Evolutionary conservation across 2,329 filamentous ascomycete species (phyloP).

Genomic region (Pyrenochaeta sp.): DNA sequence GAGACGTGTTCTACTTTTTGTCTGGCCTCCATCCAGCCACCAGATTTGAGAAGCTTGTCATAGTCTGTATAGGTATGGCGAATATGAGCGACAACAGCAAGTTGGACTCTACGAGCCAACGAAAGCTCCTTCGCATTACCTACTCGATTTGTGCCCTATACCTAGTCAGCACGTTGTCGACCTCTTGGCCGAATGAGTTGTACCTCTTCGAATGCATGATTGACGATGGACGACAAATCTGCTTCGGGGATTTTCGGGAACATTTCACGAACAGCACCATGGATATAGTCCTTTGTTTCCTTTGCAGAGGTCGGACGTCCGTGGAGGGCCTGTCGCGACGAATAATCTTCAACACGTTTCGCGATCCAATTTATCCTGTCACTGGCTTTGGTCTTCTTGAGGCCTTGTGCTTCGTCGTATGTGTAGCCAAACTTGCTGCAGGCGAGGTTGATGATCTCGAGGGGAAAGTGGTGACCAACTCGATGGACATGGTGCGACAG

Average conservation of each 20-base stretch:
- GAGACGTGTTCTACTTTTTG: slow-evolving; percentile 63
- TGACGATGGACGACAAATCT: slow-evolving; percentile 66
- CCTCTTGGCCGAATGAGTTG: background rate
- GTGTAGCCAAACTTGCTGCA: slow-evolving; percentile 59
- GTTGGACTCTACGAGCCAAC: slow-evolving; percentile 65
- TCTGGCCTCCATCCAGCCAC: slow-evolving; percentile 64
- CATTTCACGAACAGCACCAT: slow-evolving; percentile 67
- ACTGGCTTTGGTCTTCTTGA: slow-evolving; percentile 27
- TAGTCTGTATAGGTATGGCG: slow-evolving; percentile 70
- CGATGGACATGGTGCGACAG: slow-evolving; percentile 68
- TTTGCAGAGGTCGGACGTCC: slow-evolving; percentile 39
- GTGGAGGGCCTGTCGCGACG: slow-evolving; percentile 32
- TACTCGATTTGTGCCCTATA: slow-evolving; percentile 63
- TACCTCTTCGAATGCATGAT: slow-evolving; percentile 68
- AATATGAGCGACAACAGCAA: slow-evolving; percentile 69
- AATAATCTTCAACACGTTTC: slow-evolving; percentile 46
- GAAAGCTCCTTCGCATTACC: slow-evolving; percentile 64
- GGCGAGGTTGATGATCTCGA: slow-evolving; percentile 65
- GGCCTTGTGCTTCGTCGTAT: slow-evolving; percentile 29
- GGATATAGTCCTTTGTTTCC: slow-evolving; percentile 65
- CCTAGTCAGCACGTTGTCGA: slow-evolving; percentile 18
- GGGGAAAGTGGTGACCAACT: slow-evolving; percentile 70
- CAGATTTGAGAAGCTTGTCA: slow-evolving; percentile 64
- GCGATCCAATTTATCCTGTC: slow-evolving; percentile 42
- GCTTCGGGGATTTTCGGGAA: slow-evolving; percentile 69